Evolutionary conservation across 768 basidiomycete species (phyloP).

Genomic region (Strobilomyces echinocephalus): DNA sequence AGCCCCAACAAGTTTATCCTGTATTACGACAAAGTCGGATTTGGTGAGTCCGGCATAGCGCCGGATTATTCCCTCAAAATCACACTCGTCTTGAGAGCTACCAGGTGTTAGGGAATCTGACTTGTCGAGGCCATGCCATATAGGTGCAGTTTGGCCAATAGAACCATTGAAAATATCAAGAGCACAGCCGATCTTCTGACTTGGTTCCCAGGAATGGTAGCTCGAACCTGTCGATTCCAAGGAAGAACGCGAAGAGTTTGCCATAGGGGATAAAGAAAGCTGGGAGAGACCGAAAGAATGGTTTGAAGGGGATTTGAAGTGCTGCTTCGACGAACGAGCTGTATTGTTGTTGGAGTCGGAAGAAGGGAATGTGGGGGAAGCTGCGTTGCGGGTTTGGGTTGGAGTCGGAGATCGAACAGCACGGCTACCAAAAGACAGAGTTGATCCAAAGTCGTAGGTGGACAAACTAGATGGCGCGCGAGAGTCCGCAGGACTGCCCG

Average conservation of each 20-base stretch:
- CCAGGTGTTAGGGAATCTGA: slow-evolving; percentile 45
- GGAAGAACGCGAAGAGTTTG: slow-evolving; percentile 75
- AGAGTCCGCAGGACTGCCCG: slow-evolving; percentile 32
- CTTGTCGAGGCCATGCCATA: slow-evolving; percentile 66
- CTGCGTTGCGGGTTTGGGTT: slow-evolving; percentile 56
- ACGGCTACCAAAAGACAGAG: slow-evolving; percentile 37
- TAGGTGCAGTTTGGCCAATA: slow-evolving; percentile 42
- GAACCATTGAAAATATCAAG: slow-evolving; percentile 50
- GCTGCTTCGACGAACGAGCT: slow-evolving; percentile 53
- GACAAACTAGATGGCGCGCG: slow-evolving; percentile 47
- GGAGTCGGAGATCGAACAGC: slow-evolving; percentile 61
- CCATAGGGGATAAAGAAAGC: slow-evolving; percentile 64
- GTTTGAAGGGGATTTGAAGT: slow-evolving; percentile 43
- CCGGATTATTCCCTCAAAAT: slow-evolving; percentile 63
- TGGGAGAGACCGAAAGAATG: slow-evolving; percentile 49
- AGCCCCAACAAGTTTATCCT: slow-evolving; percentile 68
- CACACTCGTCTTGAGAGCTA: slow-evolving; percentile 49
- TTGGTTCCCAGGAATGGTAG: slow-evolving; percentile 76
- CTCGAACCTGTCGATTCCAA: slow-evolving; percentile 79
- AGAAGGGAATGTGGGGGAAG: slow-evolving; percentile 40
- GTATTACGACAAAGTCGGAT: slow-evolving; percentile 65
- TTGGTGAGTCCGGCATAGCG: slow-evolving; percentile 66
- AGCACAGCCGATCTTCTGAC: slow-evolving; percentile 47
- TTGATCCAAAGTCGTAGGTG: slow-evolving; percentile 45
- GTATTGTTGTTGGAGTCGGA: slow-evolving; percentile 36